Percentiles rank a stretch among this genome's conserved stretches.
phyloP scores from a whole-genome alignment of 2,329 filamentous ascomycete genomes.

The Neurospora sp. region DNA sequence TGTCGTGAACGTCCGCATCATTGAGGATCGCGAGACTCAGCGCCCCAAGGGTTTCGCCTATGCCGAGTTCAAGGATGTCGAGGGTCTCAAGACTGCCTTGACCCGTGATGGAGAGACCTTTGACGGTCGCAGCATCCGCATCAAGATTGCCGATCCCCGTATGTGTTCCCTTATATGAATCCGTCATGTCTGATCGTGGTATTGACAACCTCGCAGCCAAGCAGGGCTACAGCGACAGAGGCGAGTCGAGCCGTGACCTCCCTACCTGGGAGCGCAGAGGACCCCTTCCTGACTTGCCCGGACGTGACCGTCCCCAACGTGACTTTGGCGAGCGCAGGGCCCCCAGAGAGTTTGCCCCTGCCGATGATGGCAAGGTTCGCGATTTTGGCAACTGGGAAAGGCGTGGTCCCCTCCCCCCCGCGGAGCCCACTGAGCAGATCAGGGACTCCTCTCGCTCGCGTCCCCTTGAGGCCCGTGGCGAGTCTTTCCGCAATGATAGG shows the following conservation, averaged over 20 bases:
- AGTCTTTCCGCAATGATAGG: slow-evolving; percentile 52
- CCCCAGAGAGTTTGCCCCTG: slow-evolving; percentile 53
- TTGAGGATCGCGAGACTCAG: slow-evolving; percentile 88
- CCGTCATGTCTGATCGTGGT: not conserved
- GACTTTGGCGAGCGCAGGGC: slow-evolving; percentile 57
- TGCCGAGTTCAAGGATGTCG: slow-evolving; percentile 80
- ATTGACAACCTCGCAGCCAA: slow-evolving; percentile 58
- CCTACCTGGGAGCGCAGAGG: slow-evolving; percentile 91
- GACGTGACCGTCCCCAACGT: slow-evolving; percentile 34
- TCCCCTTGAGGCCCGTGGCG: slow-evolving; percentile 47
- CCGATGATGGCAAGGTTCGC: slow-evolving; percentile 65
- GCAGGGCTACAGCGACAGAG: slow-evolving; percentile 47
- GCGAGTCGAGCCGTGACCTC: slow-evolving; percentile 67
- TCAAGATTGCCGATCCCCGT: slow-evolving; percentile 98
- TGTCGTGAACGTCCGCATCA: slow-evolving; percentile 85
- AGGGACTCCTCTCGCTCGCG: slow-evolving; percentile 47
- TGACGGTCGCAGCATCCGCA: slow-evolving; percentile 79
- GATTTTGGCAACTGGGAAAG: slow-evolving; percentile 92
- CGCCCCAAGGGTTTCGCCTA: slow-evolving; percentile 98
- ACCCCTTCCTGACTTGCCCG: slow-evolving; percentile 41
- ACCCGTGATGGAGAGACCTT: slow-evolving; percentile 73
- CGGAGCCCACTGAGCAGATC: slow-evolving; percentile 37
- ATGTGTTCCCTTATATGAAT: slow-evolving; percentile 35
- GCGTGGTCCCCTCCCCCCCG: slow-evolving; percentile 62
- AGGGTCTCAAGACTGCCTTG: slow-evolving; percentile 86